Evolutionary conservation across 2,329 filamentous ascomycete genomes (phyloP).

Genomic region (Thielaviopsis euricoi): DNA sequence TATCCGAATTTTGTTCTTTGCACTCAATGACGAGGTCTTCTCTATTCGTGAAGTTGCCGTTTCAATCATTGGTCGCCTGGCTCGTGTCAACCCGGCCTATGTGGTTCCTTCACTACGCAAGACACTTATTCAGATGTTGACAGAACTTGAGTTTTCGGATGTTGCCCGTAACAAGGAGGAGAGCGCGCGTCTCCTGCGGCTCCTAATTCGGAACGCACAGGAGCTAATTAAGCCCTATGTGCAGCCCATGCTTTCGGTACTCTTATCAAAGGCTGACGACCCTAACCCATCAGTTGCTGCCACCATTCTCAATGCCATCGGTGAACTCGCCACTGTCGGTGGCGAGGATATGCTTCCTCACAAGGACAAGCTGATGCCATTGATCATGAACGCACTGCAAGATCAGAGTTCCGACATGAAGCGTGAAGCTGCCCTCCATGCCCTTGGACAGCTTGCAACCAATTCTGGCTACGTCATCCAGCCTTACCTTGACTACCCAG

Average conservation of each 20-base stretch:
- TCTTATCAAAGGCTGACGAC: conserved; percentile 86
- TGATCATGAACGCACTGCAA: conserved; percentile 85
- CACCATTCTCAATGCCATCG: conserved; percentile 87
- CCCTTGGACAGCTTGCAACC: conserved; percentile 80
- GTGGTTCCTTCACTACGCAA: conserved; percentile 93
- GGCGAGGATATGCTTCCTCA: conserved; percentile 88
- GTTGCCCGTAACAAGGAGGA: conserved; percentile 91
- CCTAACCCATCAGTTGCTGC: conserved; percentile 74
- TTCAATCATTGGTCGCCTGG: conserved; percentile 85
- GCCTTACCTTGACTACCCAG: conserved; percentile 87
- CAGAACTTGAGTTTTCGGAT: conserved; percentile 90
- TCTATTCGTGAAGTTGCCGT: conserved; percentile 87
- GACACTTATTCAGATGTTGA: conserved; percentile 86
- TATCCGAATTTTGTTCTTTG: conserved; percentile 85
- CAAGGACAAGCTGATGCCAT: conserved; percentile 81
- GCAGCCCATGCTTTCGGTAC: conserved; percentile 83
- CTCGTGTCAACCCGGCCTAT: conserved; percentile 84
- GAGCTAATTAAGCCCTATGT: conserved; percentile 91
- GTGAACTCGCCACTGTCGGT: conserved; percentile 83
- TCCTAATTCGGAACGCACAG: conserved; percentile 85
- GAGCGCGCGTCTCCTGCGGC: conserved; percentile 79
- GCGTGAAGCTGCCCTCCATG: conserved; percentile 77
- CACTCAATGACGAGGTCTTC: conserved; percentile 89
- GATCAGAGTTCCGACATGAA: conserved; percentile 84
- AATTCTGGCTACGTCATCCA: conserved; percentile 97